Evolutionary conservation across 208 protist species (phyloP), one percentile per base, ranked within the genome.

Genomic region (Zelonia costaricensis): DNA sequence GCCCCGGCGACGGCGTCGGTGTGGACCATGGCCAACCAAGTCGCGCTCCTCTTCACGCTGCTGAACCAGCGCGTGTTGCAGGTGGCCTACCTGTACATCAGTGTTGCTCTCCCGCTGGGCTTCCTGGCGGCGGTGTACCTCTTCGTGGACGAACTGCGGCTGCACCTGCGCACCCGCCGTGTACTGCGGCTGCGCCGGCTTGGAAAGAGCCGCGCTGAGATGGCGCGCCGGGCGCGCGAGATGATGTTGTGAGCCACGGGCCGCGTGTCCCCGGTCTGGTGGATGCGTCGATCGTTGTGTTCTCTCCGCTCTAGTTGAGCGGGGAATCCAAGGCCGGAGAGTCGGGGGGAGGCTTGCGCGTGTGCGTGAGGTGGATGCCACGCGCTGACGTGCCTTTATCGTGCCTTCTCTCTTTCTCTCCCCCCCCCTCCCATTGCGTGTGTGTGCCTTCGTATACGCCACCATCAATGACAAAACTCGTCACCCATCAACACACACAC

Each of bases 71-170:
- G 48, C 1, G 15, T 23, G 18, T 64, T 61, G 25, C 15, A 49
- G 20, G 31, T 69, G 45, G 61, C 69, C 33, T 75, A 62, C 48
- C 8, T 66, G 16, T 75, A 75, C 69, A 52, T 43, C 7, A 69
- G 28, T 28, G 15, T 69, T 13, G 61, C 61, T 6, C 53, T 75
- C 10, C 52, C 63, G 18, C 15, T 60, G 2, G 54, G 60, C 2
- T 55, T 75, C 33, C 28, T 31, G 1, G 36, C 23, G n/a, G 35
- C 42, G 28, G 15, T 69, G 27, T 52, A 49, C 30, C 42, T 54
- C 15, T 28, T 66, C 4, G 15, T 40, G 36, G 42, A 55, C 8
- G 53, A 65, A 31, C 28, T 68, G n/a, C 36, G 43, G 35, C n/a
- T 49, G 6, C 46, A 61, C 46, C 35, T 39, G 18, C 45, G 35